A percentile compares a stretch with the other conserved stretches of the same genome.
phyloP scores from a whole-genome alignment of 441 rosid genomes.

The Populus hybrid region DNA sequence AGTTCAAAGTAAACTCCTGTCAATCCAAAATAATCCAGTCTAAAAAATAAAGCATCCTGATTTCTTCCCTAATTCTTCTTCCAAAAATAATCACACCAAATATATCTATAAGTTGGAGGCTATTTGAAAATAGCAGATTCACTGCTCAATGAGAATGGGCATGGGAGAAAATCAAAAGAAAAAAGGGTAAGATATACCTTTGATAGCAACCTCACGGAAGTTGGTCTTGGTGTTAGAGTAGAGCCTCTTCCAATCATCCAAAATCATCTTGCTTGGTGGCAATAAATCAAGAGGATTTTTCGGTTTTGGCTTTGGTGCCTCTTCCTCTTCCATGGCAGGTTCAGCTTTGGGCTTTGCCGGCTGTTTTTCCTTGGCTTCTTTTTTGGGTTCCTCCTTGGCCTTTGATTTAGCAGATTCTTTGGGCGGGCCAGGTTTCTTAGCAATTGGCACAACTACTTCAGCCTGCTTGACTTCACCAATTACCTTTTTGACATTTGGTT shows the following conservation, averaged over 20 bases:
- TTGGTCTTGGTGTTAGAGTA: slow-evolving; percentile 93
- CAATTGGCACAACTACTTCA: slow-evolving; percentile 51
- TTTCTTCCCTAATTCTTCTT: not conserved
- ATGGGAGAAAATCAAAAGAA: no score
- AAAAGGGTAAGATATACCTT: slow-evolving; percentile 41
- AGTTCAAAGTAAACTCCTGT: not conserved
- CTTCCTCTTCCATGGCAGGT: slow-evolving; percentile 49
- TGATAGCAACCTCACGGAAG: slow-evolving; percentile 93
- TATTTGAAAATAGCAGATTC: not conserved
- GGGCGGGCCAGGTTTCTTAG: slow-evolving; percentile 60
- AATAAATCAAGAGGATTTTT: slow-evolving; percentile 93
- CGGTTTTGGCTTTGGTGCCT: slow-evolving; percentile 87
- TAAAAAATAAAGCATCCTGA: not conserved
- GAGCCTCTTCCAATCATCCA: slow-evolving; percentile 98
- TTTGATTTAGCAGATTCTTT: slow-evolving; percentile 56
- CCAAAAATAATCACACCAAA: not conserved
- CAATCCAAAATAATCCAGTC: not conserved
- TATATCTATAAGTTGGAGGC: not conserved
- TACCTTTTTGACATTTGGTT: slow-evolving; percentile 78
- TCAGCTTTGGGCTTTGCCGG: slow-evolving; percentile 55
- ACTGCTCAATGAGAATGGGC: not conserved
- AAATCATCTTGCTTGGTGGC: slow-evolving; percentile 88
- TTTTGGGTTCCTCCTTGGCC: slow-evolving; percentile 61
- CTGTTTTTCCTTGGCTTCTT: slow-evolving; percentile 53
- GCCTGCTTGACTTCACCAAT: slow-evolving; percentile 79